Percentiles rank a stretch among this genome's conserved stretches.
Evolutionary conservation across 2,329 filamentous ascomycete genomes (phyloP).

Genomic region (Trichoderma afroharzianum): DNA sequence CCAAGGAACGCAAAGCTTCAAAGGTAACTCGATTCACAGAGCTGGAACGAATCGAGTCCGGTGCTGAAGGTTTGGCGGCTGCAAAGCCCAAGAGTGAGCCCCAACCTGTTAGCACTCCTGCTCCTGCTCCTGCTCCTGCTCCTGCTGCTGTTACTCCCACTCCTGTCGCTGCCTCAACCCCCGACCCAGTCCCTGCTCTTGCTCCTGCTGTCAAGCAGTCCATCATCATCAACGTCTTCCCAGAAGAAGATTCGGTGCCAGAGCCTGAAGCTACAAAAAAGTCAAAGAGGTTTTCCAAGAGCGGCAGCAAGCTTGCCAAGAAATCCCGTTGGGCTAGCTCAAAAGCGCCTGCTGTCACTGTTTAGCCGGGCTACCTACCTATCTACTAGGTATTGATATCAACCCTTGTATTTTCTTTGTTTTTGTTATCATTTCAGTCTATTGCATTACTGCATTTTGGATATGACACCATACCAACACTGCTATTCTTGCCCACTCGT

Average conservation of each 20-base stretch:
- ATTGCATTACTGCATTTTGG: background rate
- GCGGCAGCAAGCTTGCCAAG: conserved; percentile 24
- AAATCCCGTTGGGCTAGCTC: conserved; percentile 26
- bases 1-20: conserved; percentile 23
- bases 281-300: conserved; percentile 33
- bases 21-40: conserved; percentile 30
- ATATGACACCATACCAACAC: background rate
- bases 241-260: conserved; percentile 22
- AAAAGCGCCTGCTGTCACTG: conserved; percentile 21
- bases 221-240: conserved; percentile 25
- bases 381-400: no score
- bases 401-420: background rate
- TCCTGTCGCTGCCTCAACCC: background rate
- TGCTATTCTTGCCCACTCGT: background rate
- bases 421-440: background rate
- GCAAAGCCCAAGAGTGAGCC: background rate
- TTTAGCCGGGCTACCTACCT: background rate
- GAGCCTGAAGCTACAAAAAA: conserved; percentile 20
- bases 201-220: conserved; percentile 7
- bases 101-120: background rate
- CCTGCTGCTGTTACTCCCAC: conserved; percentile 5
- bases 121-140: background rate
- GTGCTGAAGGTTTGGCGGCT: conserved; percentile 19
- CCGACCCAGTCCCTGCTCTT: background rate
- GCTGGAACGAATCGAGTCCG: conserved; percentile 31